Evolutionary conservation across 441 rosid genomes (phyloP).

Genomic region (Pelargonium australe): DNA sequence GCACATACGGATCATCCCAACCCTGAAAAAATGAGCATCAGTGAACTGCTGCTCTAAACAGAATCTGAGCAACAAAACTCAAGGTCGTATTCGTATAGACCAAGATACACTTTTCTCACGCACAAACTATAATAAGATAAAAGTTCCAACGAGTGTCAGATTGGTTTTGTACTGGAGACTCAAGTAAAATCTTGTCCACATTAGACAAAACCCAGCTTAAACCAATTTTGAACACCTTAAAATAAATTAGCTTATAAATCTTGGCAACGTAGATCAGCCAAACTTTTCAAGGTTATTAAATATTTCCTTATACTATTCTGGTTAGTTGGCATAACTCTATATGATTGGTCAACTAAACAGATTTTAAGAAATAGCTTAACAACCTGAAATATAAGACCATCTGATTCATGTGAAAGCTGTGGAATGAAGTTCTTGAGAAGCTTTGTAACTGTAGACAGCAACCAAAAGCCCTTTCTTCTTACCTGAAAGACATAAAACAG

Average conservation of each 20-base stretch:
- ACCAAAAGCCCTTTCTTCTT: slow-evolving; percentile 96
- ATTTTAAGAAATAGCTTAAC: slow-evolving; percentile 5
- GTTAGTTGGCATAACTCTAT: background rate
- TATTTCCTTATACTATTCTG: background rate
- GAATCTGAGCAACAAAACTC: background rate
- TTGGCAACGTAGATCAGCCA: background rate
- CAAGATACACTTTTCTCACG: too few relatives aligned
- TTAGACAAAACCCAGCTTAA: too few relatives aligned
- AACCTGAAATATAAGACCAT: slow-evolving; percentile 98
- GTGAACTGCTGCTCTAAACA: too few relatives aligned
- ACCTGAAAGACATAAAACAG: slow-evolving; percentile 44
- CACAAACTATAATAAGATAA: too few relatives aligned
- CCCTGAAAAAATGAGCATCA: slow-evolving; percentile 42
- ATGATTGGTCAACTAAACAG: background rate
- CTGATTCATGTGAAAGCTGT: slow-evolving; percentile 94
- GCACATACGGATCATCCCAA: slow-evolving; percentile 98
- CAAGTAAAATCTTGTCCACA: too few relatives aligned
- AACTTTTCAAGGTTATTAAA: background rate
- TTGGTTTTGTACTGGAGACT: too few relatives aligned
- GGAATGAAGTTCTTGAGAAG: slow-evolving; percentile 89
- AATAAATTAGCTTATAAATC: background rate
- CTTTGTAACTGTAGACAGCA: slow-evolving; percentile 85
- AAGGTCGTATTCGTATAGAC: too few relatives aligned
- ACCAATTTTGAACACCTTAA: too few relatives aligned
- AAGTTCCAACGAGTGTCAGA: too few relatives aligned